Percentiles rank a stretch among this genome's conserved stretches.
Conservation (phyloP, 768 basidiomycete genomes). For the Phaeotremella skinneri region DNA sequence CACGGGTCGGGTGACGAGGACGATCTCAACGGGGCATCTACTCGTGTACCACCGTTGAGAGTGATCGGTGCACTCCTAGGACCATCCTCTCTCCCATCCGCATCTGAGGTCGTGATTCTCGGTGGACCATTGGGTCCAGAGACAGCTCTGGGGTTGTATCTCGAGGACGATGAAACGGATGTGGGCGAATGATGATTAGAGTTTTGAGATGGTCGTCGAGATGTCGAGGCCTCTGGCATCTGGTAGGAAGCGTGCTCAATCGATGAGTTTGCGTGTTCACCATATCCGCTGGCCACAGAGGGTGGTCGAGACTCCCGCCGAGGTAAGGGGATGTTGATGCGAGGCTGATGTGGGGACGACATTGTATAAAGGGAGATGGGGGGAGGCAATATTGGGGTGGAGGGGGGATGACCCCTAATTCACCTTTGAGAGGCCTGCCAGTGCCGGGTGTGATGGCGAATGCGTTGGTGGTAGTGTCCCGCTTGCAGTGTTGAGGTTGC, state of each 20-base stretch:
- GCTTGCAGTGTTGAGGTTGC: no score
- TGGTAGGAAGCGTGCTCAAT: constrained; percentile 9
- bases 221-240: constrained; percentile 10
- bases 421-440: background rate
- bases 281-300: background rate
- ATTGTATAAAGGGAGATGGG: background rate
- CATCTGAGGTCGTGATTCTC: constrained; percentile 25
- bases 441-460: background rate
- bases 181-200: constrained; percentile 24
- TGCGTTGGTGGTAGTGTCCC: no score
- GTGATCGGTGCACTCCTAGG: constrained; percentile 30
- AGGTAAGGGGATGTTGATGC: constrained; percentile 13
- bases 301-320: constrained; percentile 11
- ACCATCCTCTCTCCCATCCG: constrained; percentile 13
- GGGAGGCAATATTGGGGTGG: background rate
- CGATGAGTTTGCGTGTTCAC: constrained; percentile 9
- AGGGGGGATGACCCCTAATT: background rate
- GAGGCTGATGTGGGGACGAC: constrained; percentile 13
- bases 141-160: background rate
- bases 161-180: constrained; percentile 20
- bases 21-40: constrained; percentile 24
- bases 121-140: constrained; percentile 8
- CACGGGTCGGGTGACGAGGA: constrained; percentile 38
- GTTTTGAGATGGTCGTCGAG: constrained; percentile 13
- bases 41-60: constrained; percentile 2